These are phyloP conservation scores for Eucalyptus erythrocorys DNA, from an alignment of 345 rosid genomes.

Conservation along the genomic window DNA sequence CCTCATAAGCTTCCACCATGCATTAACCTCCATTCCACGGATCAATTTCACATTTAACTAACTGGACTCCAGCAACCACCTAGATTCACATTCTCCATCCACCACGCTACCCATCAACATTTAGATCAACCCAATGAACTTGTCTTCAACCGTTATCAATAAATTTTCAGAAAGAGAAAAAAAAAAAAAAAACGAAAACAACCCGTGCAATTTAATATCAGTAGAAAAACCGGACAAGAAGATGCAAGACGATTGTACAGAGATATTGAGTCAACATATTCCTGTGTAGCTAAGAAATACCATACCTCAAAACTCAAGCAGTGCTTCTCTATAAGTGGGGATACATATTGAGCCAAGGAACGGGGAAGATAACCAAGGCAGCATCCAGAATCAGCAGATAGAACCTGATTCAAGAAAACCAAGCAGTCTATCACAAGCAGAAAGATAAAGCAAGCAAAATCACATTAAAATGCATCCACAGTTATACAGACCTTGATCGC, in stretches of 20 bases:
- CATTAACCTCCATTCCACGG: not conserved
- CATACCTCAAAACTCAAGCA: constrained; percentile 56
- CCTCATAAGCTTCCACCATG: not conserved
- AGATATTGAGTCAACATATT: not conserved
- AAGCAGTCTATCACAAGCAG: not conserved
- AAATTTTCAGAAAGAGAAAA: not conserved
- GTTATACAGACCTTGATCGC: constrained; percentile 58
- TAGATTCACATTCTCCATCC: not conserved
- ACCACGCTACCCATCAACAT: not conserved
- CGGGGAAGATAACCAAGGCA: constrained; percentile 77
- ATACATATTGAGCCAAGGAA: constrained; percentile 55
- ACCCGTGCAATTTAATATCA: not conserved
- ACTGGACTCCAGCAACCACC: not conserved
- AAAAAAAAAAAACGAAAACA: not conserved
- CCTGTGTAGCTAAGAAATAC: not conserved
- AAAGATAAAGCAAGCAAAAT: not conserved
- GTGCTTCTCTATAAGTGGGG: constrained; percentile 58
- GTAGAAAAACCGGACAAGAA: not conserved
- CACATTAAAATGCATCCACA: not conserved
- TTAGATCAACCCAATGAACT: not conserved
- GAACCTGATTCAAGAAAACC: constrained; percentile 38
- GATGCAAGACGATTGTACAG: not conserved
- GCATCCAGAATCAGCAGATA: constrained; percentile 29
- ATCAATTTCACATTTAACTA: not conserved
- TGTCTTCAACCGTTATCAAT: not conserved